Percentiles rank a stretch among this genome's conserved stretches.
Evolutionary conservation across 306 rosid species (phyloP).

Genomic region (Cicer arietinum): DNA sequence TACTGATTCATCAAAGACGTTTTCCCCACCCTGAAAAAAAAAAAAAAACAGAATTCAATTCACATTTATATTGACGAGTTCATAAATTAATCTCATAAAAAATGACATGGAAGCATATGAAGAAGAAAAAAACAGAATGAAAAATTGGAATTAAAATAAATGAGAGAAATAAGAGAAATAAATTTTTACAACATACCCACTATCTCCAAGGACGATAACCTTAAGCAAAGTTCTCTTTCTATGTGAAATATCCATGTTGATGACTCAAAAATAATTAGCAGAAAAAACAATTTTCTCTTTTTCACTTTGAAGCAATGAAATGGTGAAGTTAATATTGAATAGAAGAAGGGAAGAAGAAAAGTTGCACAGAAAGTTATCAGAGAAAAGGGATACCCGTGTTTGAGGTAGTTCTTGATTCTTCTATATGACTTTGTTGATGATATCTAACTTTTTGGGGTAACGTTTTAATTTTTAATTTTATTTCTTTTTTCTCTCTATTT

Average conservation of each 20-base stretch:
- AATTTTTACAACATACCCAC: slow-evolving; percentile 65
- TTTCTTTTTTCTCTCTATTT: slow-evolving; percentile 4
- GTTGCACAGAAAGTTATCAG: slow-evolving; percentile 3
- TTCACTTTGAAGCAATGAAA: slow-evolving; percentile 17
- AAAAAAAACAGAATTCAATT: slow-evolving; percentile 11
- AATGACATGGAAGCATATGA: background rate
- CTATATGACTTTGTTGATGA: slow-evolving; percentile 27
- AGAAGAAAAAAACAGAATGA: background rate
- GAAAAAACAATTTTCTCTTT: background rate
- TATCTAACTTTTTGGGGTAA: slow-evolving; percentile 32
- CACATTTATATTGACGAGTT: background rate
- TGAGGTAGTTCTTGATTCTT: slow-evolving; percentile 50
- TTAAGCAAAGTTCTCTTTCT: slow-evolving; percentile 74
- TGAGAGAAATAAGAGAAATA: background rate
- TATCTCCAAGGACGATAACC: slow-evolving; percentile 90
- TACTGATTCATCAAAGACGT: slow-evolving; percentile 94
- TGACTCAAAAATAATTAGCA: slow-evolving; percentile 9
- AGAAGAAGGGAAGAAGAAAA: slow-evolving; percentile 17
- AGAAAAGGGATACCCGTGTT: slow-evolving; percentile 44
- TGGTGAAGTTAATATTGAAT: slow-evolving; percentile 2
- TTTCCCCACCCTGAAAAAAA: slow-evolving; percentile 87
- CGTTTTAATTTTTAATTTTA: background rate
- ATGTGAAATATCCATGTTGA: slow-evolving; percentile 61
- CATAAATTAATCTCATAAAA: slow-evolving; percentile 2
- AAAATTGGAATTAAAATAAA: background rate